Base-by-base conservation (phyloP, 2,329 filamentous ascomycete species). In the Ceratocystis variospora region DNA sequence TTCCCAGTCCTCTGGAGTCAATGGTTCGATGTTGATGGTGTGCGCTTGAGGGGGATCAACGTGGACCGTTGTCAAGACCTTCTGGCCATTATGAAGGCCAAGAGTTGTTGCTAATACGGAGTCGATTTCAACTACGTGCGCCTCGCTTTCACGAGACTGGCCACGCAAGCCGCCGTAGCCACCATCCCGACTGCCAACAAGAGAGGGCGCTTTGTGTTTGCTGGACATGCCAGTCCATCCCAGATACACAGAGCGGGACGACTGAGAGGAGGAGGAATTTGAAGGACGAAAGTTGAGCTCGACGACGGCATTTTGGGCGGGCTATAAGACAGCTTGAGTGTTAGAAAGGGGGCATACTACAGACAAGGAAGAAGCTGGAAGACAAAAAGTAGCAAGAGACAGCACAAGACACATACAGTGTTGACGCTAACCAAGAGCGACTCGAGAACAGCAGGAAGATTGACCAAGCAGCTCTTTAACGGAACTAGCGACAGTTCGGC, bases 141-240 rank as follows among this genome's bases (percentile, higher is more conserved):
- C 76, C 69, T 96, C 91, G 73, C 91, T 88, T 72, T 86, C 81
- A 12, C 76, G 76, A 22, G 79, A 78, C n/a, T 77, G 74, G n/a
- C 79, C 80, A 69, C 85, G 79, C 44, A 78, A 77, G 25, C 82
- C 80, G 70, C 78, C 83, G 71, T 91, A 81, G 0, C 89, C 88
- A 12, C 55, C 33, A 73, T 94, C 88, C 70, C 87, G 85, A 33
- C 84, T 82, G 66, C 84, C 82, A 33, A 94, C 84, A 33, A 92
- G 81, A 0, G 89, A 83, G 12, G 86, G 84, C 70, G 88, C 78
- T 74, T 86, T 88, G 73, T 89, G 85, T 80, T 92, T 95, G 79
- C 92, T 96, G 70, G 91, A 88, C 90, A 99, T 95, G 71, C 94
- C 94, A 10, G 94, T 96, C 94, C 94, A 99, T 74, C 94, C 94